Conservation (phyloP, 2,329 filamentous ascomycete genomes). For the Diaporthe aspalathi region DNA sequence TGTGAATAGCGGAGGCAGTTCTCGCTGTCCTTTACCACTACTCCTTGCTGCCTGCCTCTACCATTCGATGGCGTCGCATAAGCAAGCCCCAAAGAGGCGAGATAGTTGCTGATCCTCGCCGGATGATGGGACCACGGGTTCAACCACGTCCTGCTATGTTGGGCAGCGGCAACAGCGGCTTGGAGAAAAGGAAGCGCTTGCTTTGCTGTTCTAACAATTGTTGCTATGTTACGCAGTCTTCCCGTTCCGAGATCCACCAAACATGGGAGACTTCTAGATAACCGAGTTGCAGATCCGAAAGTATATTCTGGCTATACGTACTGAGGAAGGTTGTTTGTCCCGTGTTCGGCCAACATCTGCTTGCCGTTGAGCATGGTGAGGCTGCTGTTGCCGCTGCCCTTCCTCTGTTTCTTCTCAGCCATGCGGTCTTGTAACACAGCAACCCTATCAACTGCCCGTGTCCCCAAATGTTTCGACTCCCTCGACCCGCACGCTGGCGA, state of each 20-base stretch:
- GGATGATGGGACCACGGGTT: background rate
- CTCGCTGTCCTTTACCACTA: too few relatives aligned
- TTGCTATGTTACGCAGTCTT: too few relatives aligned
- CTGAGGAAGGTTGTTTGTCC: background rate
- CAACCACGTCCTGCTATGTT: background rate
- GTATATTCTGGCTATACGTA: too few relatives aligned
- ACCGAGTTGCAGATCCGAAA: too few relatives aligned
- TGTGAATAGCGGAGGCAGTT: too few relatives aligned
- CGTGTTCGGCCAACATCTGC: background rate
- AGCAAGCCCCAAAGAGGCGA: conserved; percentile 3
- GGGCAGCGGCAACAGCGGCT: conserved; percentile 20
- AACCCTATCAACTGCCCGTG: background rate
- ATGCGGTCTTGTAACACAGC: background rate
- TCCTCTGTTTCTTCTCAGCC: background rate
- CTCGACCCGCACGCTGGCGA: conserved; percentile 17
- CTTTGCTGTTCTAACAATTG: background rate
- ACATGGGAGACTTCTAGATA: background rate
- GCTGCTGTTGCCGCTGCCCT: background rate
- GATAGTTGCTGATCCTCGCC: conserved; percentile 5
- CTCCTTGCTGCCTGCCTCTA: too few relatives aligned
- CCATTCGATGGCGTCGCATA: background rate
- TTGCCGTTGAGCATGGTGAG: background rate
- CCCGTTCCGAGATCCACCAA: too few relatives aligned
- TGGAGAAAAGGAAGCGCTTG: background rate
- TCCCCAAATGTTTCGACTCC: conserved; percentile 19